Conservation (phyloP, 2,329 filamentous ascomycete species). For the Penicillium sp. region DNA sequence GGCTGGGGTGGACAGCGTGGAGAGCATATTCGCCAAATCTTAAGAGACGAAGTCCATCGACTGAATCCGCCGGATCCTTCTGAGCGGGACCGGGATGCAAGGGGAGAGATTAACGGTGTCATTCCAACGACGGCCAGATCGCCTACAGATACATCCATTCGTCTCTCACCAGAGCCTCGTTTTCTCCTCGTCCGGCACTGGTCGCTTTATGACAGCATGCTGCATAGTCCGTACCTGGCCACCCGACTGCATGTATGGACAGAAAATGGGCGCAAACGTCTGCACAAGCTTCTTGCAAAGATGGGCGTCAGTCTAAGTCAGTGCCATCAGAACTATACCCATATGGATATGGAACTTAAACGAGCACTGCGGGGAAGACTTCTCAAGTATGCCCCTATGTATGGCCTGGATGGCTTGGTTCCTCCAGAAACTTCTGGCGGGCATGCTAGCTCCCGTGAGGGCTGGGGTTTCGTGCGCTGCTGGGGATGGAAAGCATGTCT, state of each 20-base stretch:
- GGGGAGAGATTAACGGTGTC: conserved; percentile 66
- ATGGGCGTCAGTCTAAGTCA: conserved; percentile 95
- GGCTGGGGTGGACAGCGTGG: conserved; percentile 80
- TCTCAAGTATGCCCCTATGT: conserved; percentile 84
- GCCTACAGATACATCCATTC: conserved; percentile 85
- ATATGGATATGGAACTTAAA: conserved; percentile 98
- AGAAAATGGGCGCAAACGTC: conserved; percentile 75
- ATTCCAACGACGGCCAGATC: conserved; percentile 84
- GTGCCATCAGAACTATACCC: conserved; percentile 90
- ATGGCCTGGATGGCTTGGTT: conserved; percentile 89
- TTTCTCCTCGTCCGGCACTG: conserved; percentile 92
- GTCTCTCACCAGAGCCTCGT: conserved; percentile 85
- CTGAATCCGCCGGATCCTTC: conserved; percentile 70
- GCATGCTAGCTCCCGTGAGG: conserved; percentile 69
- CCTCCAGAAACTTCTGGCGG: conserved; percentile 65
- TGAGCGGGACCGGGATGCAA: conserved; percentile 54
- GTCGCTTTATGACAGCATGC: conserved; percentile 97
- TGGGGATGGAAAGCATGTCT: conserved; percentile 97
- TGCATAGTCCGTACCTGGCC: conserved; percentile 92
- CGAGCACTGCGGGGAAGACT: conserved; percentile 77
- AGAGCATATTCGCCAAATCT: conserved; percentile 73
- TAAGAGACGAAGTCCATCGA: conserved; percentile 89
- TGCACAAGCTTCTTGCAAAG: conserved; percentile 92
- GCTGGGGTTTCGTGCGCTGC: conserved; percentile 93
- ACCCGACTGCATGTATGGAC: conserved; percentile 91